Evolutionary conservation across 73 alveolate genomes (phyloP).

Genomic region (Uronychia binucleata): DNA sequence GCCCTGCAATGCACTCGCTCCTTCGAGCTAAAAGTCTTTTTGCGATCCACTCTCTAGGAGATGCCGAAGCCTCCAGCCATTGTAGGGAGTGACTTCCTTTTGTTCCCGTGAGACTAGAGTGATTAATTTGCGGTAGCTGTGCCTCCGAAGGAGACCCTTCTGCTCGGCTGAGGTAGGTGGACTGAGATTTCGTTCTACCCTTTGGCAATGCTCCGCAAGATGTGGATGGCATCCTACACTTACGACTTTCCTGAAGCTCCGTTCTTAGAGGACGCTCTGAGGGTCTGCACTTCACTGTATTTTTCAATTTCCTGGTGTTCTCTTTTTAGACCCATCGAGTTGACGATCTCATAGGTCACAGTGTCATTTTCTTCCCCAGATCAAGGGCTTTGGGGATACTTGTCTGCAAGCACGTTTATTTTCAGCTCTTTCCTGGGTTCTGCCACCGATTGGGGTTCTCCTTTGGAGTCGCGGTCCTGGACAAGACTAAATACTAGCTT

Average conservation of each 20-base stretch:
- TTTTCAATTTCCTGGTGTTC: neutral
- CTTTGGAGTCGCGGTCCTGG: neutral
- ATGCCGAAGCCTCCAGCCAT: neutral
- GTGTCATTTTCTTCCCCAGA: neutral
- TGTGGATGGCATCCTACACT: neutral
- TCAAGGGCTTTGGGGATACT: neutral
- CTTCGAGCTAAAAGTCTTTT: neutral
- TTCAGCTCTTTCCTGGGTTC: neutral
- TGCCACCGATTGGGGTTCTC: neutral
- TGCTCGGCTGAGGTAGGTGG: neutral
- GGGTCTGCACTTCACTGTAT: neutral
- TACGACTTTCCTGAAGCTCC: too few species aligned
- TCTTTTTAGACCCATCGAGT: neutral
- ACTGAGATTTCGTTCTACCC: neutral
- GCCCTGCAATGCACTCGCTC: neutral
- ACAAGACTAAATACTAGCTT: neutral
- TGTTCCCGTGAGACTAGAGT: neutral
- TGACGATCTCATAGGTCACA: neutral
- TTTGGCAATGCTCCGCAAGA: too few species aligned
- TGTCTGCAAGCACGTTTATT: neutral
- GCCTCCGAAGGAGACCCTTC: neutral
- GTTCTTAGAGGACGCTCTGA: too few species aligned
- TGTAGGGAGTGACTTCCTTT: neutral
- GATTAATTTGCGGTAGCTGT: too few species aligned
- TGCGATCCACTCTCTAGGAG: neutral